These are phyloP conservation scores for Marchantia paleacea DNA, from an alignment of 225 moss, liverwort and hornwort genomes.

Conservation along the genomic window DNA sequence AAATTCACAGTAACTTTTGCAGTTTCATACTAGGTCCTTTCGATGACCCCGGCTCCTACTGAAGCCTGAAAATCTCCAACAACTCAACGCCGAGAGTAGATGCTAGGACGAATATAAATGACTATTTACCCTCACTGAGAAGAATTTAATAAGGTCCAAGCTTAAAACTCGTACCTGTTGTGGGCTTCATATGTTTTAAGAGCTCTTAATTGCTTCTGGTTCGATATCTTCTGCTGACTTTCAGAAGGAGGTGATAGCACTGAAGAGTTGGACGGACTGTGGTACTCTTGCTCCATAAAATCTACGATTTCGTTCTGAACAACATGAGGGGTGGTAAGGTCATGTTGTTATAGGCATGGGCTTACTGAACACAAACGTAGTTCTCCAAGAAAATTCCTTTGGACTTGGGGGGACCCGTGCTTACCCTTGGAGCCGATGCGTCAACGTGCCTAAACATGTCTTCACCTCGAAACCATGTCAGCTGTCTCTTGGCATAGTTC, in stretches of 20 bases:
- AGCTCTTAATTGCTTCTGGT: slow-evolving; percentile 51
- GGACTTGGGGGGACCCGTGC: background rate
- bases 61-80: background rate
- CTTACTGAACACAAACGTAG: background rate
- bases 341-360: background rate
- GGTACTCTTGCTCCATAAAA: slow-evolving; percentile 56
- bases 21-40: too few relatives aligned
- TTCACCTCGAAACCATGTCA: slow-evolving; percentile 79
- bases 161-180: slow-evolving; percentile 47
- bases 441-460: slow-evolving; percentile 70
- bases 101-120: background rate
- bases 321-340: background rate
- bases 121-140: background rate
- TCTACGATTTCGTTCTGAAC: slow-evolving; percentile 59
- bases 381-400: background rate
- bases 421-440: slow-evolving; percentile 63
- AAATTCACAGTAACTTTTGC: too few relatives aligned
- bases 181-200: slow-evolving; percentile 63
- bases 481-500: slow-evolving; percentile 80
- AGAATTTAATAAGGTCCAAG: background rate
- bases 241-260: slow-evolving; percentile 50
- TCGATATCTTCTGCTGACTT: slow-evolving; percentile 47
- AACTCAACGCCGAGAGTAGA: background rate
- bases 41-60: background rate
- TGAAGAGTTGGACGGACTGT: slow-evolving; percentile 37